phyloP scores from a whole-genome alignment of 1,139 yeast genomes.

The Yamadazyma mexicana region DNA sequence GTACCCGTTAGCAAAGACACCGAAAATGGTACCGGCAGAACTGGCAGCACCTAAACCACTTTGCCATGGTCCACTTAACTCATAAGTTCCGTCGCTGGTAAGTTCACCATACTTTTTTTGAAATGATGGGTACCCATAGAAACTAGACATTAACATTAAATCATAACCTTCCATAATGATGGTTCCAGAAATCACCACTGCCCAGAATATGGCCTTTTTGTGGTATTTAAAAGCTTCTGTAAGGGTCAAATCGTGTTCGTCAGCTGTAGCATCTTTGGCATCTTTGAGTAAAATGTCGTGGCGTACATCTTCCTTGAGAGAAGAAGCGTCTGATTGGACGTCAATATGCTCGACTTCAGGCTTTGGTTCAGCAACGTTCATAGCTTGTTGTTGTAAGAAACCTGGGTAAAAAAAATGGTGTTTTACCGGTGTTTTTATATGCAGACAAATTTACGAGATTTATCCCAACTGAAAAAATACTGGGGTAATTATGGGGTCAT shows the following conservation, averaged over 20 bases:
- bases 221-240: constrained; percentile 16
- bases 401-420: not conserved
- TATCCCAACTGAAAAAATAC: not conserved
- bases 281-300: constrained; percentile 4
- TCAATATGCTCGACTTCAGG: constrained; percentile 9
- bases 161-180: constrained; percentile 54
- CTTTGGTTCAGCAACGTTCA: constrained; percentile 1
- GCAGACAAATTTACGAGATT: not conserved
- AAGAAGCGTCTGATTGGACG: constrained; percentile 4
- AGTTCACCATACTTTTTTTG: constrained; percentile 35
- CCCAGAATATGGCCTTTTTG: constrained; percentile 46
- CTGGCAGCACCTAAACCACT: constrained; percentile 37
- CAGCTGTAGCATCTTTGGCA: constrained; percentile 19
- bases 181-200: constrained; percentile 38
- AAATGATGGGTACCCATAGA: constrained; percentile 46
- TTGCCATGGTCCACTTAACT: constrained; percentile 46
- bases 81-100: constrained; percentile 27
- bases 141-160: constrained; percentile 32
- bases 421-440: not conserved
- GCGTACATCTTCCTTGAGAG: constrained; percentile 5
- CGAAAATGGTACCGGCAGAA: constrained; percentile 37
- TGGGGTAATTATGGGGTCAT: too few species aligned
- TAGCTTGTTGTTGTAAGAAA: not conserved
- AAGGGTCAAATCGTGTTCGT: constrained; percentile 19
- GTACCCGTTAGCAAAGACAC: constrained; percentile 36